Conservation (phyloP, 176 grass and related monocot species). For the Sorghum bicolor region DNA sequence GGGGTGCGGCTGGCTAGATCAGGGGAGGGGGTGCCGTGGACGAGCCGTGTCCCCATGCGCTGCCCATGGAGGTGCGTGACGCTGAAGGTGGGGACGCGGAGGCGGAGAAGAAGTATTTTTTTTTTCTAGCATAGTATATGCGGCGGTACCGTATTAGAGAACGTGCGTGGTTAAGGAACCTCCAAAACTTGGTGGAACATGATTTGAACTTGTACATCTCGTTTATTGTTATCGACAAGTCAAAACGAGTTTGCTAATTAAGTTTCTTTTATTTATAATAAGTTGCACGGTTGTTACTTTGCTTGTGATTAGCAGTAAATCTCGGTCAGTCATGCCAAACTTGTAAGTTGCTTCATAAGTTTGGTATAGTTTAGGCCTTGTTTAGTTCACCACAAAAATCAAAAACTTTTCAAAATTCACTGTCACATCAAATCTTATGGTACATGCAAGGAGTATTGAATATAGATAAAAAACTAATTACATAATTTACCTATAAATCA, state of each 20-base stretch:
- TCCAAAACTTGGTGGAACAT: too few species aligned
- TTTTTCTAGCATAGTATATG: background rate
- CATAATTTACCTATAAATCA: too few species aligned
- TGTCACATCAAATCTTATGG: too few species aligned
- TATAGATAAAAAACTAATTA: too few species aligned
- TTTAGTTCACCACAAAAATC: too few species aligned
- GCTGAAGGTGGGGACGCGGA: slow-evolving; percentile 27
- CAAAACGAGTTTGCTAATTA: background rate
- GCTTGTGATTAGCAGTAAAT: background rate
- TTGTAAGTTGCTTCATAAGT: background rate
- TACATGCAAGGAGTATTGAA: too few species aligned
- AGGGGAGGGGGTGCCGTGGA: background rate
- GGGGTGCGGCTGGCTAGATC: slow-evolving; percentile 22
- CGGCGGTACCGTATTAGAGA: background rate
- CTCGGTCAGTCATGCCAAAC: background rate
- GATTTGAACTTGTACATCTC: too few species aligned
- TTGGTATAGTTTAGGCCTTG: too few species aligned
- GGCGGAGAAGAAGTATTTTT: background rate
- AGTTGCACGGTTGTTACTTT: background rate
- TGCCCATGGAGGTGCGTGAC: background rate
- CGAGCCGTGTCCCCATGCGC: slow-evolving; percentile 14
- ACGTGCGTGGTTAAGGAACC: too few species aligned
- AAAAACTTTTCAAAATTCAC: too few species aligned
- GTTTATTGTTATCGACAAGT: too few species aligned
- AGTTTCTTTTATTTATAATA: background rate